Conservation (phyloP, 2,329 filamentous ascomycete species). For the Pestalotiopsis sp. region DNA sequence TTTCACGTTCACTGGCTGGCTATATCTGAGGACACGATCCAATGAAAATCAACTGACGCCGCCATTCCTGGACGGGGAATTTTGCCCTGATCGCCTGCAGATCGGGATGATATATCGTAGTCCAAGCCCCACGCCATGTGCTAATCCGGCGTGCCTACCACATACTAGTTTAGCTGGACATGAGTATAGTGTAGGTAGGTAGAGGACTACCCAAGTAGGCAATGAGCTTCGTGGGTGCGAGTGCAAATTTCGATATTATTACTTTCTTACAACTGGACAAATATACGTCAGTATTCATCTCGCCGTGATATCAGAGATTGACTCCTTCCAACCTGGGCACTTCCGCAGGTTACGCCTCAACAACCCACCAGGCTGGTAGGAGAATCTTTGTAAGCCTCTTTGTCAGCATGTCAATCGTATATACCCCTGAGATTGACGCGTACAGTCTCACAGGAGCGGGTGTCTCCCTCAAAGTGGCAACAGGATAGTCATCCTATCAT, state of each 20-base stretch:
- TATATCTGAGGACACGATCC: background rate
- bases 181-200: too few species aligned
- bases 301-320: background rate
- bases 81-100: background rate
- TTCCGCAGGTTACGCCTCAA: background rate
- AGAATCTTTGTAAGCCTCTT: slow-evolving; percentile 9
- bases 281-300: background rate
- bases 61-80: background rate
- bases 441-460: background rate
- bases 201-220: too few species aligned
- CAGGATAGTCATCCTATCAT: background rate
- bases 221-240: background rate
- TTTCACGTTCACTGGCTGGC: background rate
- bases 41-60: background rate
- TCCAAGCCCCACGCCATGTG: background rate
- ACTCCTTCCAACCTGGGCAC: background rate
- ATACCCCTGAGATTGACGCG: background rate
- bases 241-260: background rate
- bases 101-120: background rate
- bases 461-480: background rate
- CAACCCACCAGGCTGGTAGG: background rate
- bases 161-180: too few species aligned
- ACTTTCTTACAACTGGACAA: background rate
- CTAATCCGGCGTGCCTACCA: background rate
- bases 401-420: background rate